Evolutionary conservation across 2,329 filamentous ascomycete genomes (phyloP).

Genomic region (Colletotrichum limetticola): DNA sequence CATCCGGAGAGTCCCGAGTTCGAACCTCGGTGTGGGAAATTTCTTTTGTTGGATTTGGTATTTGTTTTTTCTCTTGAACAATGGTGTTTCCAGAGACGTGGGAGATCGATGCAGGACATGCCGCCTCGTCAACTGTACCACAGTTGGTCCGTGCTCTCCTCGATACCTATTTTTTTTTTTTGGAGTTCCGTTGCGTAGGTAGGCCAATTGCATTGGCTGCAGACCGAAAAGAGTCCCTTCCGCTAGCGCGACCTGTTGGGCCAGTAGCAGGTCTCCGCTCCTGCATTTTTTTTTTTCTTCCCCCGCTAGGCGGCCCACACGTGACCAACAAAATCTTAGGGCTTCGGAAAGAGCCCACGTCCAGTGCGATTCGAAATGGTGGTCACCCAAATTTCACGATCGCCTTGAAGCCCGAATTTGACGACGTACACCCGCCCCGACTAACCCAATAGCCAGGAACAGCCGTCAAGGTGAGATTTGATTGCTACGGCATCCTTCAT

Average conservation of each 20-base stretch:
- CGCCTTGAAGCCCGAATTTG: slow-evolving; percentile 12
- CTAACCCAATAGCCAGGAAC: slow-evolving; percentile 49
- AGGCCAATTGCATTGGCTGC: background rate
- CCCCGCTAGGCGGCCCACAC: slow-evolving; percentile 2
- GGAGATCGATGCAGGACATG: background rate
- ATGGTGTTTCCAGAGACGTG: background rate
- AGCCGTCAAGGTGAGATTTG: slow-evolving; percentile 53
- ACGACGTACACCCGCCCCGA: slow-evolving; percentile 22
- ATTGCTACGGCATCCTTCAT: slow-evolving; percentile 31
- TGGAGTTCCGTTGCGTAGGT: too few species aligned
- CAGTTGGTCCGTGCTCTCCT: background rate
- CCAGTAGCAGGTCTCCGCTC: background rate
- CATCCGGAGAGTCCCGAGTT: slow-evolving; percentile 27
- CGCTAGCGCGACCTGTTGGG: background rate
- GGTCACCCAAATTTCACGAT: background rate
- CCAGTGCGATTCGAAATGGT: background rate
- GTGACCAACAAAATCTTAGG: slow-evolving; percentile 16
- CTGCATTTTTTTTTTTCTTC: slow-evolving; percentile 6
- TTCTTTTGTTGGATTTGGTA: background rate
- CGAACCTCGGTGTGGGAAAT: slow-evolving; percentile 29
- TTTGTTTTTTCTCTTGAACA: background rate
- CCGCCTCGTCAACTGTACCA: background rate
- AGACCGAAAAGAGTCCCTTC: background rate
- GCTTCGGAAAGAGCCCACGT: background rate
- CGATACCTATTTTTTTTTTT: background rate